A percentile compares a stretch with the other conserved stretches of the same genome.
Evolutionary conservation across 2,329 filamentous ascomycete species (phyloP).

Genomic region (Trichoderma guizhouense): DNA sequence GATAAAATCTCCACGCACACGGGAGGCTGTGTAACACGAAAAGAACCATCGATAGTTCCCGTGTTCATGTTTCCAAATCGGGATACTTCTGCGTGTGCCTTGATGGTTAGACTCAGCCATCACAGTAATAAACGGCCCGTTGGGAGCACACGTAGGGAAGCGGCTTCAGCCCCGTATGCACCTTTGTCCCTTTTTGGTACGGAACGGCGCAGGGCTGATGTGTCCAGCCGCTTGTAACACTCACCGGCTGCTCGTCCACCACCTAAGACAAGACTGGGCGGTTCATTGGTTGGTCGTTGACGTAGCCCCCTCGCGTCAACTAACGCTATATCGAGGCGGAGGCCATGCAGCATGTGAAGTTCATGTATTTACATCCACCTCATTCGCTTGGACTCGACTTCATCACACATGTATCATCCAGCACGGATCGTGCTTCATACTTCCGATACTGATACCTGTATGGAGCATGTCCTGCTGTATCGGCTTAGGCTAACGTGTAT

Average conservation of each 20-base stretch:
- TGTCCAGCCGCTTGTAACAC: not conserved
- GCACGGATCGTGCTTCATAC: not conserved
- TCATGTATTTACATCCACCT: not conserved
- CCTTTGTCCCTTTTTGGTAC: not conserved
- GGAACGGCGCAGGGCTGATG: conserved; percentile 2
- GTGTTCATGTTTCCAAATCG: not conserved
- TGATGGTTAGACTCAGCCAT: not conserved
- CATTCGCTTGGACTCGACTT: not conserved
- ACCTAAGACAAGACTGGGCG: not conserved
- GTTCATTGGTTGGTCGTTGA: not conserved
- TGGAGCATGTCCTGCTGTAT: not conserved
- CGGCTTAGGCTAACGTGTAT: not conserved
- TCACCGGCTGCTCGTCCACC: not conserved
- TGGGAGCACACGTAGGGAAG: not conserved
- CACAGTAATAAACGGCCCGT: not conserved
- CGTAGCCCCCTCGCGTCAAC: not conserved
- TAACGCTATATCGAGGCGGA: not conserved
- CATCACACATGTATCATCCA: not conserved
- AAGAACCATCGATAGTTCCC: not conserved
- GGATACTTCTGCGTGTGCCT: not conserved
- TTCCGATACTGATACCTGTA: not conserved
- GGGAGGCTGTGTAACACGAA: not conserved
- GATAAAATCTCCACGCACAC: not conserved
- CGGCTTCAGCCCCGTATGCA: not conserved
- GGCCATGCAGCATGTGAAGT: not conserved